phyloP scores from a whole-genome alignment of 331 rosid genomes.

The Phaseolus coccineus region DNA sequence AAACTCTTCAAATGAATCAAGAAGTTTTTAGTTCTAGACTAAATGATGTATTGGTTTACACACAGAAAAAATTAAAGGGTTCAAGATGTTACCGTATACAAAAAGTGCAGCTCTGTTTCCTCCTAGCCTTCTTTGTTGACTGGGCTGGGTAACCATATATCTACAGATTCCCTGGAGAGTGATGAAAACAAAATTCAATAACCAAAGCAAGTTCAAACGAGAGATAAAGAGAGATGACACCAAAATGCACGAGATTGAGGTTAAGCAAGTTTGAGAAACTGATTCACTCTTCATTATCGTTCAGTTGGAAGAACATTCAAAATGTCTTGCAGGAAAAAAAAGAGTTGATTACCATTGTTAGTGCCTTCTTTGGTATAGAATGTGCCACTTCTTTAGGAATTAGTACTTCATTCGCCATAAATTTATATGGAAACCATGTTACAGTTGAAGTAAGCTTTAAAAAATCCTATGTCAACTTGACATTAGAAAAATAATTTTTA shows the following conservation, averaged over 20 bases:
- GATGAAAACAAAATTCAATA: constrained; percentile 28
- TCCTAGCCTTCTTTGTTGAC: constrained; percentile 52
- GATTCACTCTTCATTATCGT: constrained; percentile 24
- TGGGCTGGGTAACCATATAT: constrained; percentile 43
- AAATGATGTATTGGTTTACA: neutral
- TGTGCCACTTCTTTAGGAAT: constrained; percentile 26
- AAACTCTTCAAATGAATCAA: too few species aligned
- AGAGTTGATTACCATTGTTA: constrained; percentile 45
- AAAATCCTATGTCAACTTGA: constrained; percentile 44
- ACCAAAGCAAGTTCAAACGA: constrained; percentile 1
- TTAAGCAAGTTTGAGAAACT: constrained; percentile 1
- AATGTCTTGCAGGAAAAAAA: neutral
- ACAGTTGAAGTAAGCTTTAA: constrained; percentile 18
- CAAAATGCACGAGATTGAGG: neutral
- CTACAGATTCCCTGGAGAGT: constrained; percentile 57
- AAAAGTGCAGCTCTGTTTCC: constrained; percentile 74
- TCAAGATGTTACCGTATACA: constrained; percentile 57
- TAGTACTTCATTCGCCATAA: neutral
- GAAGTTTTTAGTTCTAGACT: too few species aligned
- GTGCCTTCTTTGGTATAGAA: constrained; percentile 38
- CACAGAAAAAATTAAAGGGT: neutral
- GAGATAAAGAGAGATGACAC: neutral
- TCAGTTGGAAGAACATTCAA: constrained; percentile 7
- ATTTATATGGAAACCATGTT: constrained; percentile 41
- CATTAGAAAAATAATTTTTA: constrained; percentile 37